A percentile compares a stretch with the other conserved stretches of the same genome.
These are phyloP conservation scores for Uronychia setigera DNA, from an alignment of 73 alveolate species.

Conservation along the genomic window DNA sequence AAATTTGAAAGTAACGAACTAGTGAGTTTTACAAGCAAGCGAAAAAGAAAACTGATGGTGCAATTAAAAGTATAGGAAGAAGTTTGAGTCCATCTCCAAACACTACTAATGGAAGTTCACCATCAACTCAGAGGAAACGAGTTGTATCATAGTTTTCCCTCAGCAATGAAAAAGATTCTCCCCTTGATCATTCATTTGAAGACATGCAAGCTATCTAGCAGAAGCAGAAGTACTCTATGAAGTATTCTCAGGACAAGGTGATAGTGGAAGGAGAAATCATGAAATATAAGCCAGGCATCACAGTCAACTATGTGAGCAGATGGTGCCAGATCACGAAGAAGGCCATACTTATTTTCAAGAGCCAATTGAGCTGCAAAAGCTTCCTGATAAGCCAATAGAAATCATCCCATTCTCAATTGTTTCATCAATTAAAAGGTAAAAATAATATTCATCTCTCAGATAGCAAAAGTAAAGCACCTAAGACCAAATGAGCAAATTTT, in stretches of 20 bases:
- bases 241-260: conserved; percentile 45
- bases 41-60: neutral
- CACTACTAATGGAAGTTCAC: neutral
- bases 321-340: conserved; percentile 57
- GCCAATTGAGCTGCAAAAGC: conserved; percentile 35
- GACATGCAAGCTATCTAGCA: neutral
- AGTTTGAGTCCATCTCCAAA: neutral
- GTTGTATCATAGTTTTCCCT: neutral
- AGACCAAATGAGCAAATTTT: neutral
- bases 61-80: neutral
- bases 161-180: neutral
- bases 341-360: conserved; percentile 21
- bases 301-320: conserved; percentile 30
- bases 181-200: neutral
- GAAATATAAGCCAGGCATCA: conserved; percentile 62
- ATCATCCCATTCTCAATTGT: conserved; percentile 27
- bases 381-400: conserved; percentile 39
- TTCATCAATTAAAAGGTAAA: conserved; percentile 21
- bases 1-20: neutral
- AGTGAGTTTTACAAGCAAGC: neutral
- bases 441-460: neutral
- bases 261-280: conserved; percentile 47
- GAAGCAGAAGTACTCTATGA: neutral
- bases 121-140: too few relatives aligned
- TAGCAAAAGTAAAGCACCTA: neutral